These are phyloP conservation scores for Fraxinus pennsylvanica DNA, from an alignment of 257 asterid species.

Conservation along the genomic window DNA sequence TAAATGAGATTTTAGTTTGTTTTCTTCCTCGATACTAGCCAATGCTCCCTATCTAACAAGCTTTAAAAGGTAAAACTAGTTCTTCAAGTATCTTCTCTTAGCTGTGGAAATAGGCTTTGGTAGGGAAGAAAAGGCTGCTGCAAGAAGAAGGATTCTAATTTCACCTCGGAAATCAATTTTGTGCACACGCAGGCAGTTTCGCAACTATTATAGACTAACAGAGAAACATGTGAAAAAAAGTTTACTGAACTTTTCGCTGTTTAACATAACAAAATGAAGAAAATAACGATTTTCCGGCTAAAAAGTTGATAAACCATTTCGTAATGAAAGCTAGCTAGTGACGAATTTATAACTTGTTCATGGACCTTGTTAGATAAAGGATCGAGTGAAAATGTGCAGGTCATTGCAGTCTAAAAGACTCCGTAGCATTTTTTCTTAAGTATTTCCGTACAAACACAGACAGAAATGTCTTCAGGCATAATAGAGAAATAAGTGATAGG, in stretches of 20 bases:
- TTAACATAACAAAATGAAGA: not conserved
- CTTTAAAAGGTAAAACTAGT: not conserved
- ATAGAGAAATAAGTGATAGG: not conserved
- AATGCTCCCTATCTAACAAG: not conserved
- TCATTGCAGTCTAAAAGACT: not conserved
- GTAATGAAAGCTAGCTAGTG: not conserved
- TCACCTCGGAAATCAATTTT: not conserved
- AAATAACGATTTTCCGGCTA: not conserved
- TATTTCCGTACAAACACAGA: not conserved
- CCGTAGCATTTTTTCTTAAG: not conserved
- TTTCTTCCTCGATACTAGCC: not conserved
- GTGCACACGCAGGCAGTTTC: not conserved
- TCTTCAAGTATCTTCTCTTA: not conserved
- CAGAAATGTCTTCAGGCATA: not conserved
- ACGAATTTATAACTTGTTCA: not conserved
- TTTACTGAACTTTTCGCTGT: not conserved
- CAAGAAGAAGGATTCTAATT: not conserved
- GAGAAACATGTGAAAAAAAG: not conserved
- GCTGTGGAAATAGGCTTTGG: not conserved
- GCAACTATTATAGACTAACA: not conserved
- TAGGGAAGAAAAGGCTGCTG: not conserved
- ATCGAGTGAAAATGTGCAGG: not conserved
- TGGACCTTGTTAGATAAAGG: not conserved
- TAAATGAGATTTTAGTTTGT: not conserved
- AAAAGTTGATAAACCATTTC: not conserved